Percentiles rank a stretch among this genome's conserved stretches.
These are phyloP conservation scores for Phytophthora colocasiae DNA, from an alignment of 352 stramenopile genomes.

Conservation along the genomic window DNA sequence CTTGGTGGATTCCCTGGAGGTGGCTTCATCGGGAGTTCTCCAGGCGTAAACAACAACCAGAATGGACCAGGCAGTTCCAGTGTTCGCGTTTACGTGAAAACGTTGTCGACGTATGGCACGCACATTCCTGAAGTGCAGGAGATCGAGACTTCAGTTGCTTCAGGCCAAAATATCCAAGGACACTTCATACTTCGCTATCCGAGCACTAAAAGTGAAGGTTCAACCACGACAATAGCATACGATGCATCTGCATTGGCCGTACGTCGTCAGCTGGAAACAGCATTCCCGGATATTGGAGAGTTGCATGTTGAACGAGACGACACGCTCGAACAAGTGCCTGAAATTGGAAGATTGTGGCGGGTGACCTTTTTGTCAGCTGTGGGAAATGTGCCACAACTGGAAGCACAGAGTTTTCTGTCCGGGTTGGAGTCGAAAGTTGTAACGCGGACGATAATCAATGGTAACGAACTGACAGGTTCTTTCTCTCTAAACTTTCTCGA, in stretches of 20 bases:
- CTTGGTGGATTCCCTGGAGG: constrained; percentile 94
- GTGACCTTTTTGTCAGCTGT: constrained; percentile 92
- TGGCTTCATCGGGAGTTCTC: constrained; percentile 69
- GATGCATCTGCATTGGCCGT: constrained; percentile 77
- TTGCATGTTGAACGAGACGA: constrained; percentile 66
- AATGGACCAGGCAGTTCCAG: constrained; percentile 94
- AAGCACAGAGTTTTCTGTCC: constrained; percentile 72
- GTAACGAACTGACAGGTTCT: constrained; percentile 88
- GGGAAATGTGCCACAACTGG: constrained; percentile 82
- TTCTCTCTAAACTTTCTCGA: constrained; percentile 88
- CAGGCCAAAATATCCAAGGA: constrained; percentile 90
- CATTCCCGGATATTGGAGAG: constrained; percentile 56
- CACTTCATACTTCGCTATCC: constrained; percentile 66
- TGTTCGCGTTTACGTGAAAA: constrained; percentile 93
- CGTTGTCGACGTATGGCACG: constrained; percentile 87
- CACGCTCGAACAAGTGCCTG: constrained; percentile 54
- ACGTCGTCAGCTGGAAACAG: constrained; percentile 57
- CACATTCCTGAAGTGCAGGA: constrained; percentile 92
- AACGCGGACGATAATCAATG: constrained; percentile 77
- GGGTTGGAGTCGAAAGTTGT: constrained; percentile 75
- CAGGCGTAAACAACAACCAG: constrained; percentile 83
- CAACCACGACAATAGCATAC: constrained; percentile 68
- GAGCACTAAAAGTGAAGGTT: constrained; percentile 6
- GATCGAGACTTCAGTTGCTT: constrained; percentile 78
- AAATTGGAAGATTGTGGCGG: constrained; percentile 85